Base-by-base conservation (phyloP, 305 asterid species). In the Vinca major region DNA sequence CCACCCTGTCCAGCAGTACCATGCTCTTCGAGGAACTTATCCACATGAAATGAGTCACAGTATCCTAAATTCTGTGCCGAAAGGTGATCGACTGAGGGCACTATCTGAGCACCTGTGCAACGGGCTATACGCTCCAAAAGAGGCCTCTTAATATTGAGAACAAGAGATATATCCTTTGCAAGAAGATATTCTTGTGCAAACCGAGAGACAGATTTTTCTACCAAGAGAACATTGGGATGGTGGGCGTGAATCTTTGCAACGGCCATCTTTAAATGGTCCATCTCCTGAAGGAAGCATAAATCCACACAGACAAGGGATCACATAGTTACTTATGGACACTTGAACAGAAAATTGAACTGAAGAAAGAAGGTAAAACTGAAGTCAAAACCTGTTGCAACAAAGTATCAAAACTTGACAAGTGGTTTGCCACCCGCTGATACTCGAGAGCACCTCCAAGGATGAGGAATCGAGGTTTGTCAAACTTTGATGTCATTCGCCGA, bases 241-340 rank as follows among this genome's bases (percentile, higher is more conserved):
- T 91, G 92, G 21, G 86, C 86, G 54, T 80, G 92, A 80, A 91
- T 91, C 83, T 87, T 87, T 55, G 97, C 88, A 71, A 91, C 97
- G 74, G 97, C 91, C 97, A 91, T 91, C 83, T 87, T 91, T 81
- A 91, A 80, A 79, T 89, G 96, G 78, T 91, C 97, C 95, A 85
- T 91, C 84, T 91, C 97, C 97, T 91, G 77, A 73, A 82, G 74
- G 56, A 80, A 70, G 66, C 62, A 78, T 9, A 65, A 41, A 16
- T 40, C 57, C 41, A 13, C 36, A 19, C 14, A 36, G 48, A 21
- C 33, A 7, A 58, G 43, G 45, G n/a, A 47, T 40, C 14, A 57
- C 53, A 13, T 40, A 53, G 41, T 62, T 41, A 67, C 16, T 41
- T 10, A 41, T 21, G 47, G 50, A 4, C 37, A 71, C 48, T 40